These are phyloP conservation scores for Saccharomycopsis oosterbeekiorum DNA, from an alignment of 805 yeast genomes.

Conservation along the genomic window DNA sequence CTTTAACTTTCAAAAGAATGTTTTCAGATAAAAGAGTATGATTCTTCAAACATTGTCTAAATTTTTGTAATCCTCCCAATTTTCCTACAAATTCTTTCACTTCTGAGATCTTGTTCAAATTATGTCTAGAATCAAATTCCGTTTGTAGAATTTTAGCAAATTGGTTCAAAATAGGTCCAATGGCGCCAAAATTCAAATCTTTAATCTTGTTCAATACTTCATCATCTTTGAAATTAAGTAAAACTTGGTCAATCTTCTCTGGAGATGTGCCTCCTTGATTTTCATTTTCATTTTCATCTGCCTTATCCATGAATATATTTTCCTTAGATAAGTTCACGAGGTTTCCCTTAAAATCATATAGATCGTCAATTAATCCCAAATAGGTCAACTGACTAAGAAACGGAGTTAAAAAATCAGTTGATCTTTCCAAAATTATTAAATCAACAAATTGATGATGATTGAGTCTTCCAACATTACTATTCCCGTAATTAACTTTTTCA, in stretches of 20 bases:
- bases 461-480: neutral
- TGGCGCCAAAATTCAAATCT: constrained; percentile 65
- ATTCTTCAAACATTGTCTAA: constrained; percentile 57
- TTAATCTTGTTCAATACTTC: constrained; percentile 42
- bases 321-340: constrained; percentile 24
- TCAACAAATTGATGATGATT: constrained; percentile 39
- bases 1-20: constrained; percentile 39
- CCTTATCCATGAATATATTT: constrained; percentile 1
- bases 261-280: neutral
- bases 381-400: constrained; percentile 71
- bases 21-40: constrained; percentile 71
- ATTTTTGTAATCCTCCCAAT: constrained; percentile 53
- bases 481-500: constrained; percentile 8
- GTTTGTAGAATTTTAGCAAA: constrained; percentile 63
- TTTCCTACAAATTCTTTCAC: constrained; percentile 65
- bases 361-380: constrained; percentile 71
- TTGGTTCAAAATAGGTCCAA: constrained; percentile 62
- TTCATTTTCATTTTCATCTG: neutral
- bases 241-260: constrained; percentile 1
- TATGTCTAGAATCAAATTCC: constrained; percentile 52
- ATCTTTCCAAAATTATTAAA: constrained; percentile 69
- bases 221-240: constrained; percentile 29
- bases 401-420: constrained; percentile 63
- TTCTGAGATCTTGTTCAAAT: constrained; percentile 48
- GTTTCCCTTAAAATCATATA: constrained; percentile 41